These are phyloP conservation scores for Trypanosoma boissoni DNA, from an alignment of 208 protist genomes.

Conservation along the genomic window DNA sequence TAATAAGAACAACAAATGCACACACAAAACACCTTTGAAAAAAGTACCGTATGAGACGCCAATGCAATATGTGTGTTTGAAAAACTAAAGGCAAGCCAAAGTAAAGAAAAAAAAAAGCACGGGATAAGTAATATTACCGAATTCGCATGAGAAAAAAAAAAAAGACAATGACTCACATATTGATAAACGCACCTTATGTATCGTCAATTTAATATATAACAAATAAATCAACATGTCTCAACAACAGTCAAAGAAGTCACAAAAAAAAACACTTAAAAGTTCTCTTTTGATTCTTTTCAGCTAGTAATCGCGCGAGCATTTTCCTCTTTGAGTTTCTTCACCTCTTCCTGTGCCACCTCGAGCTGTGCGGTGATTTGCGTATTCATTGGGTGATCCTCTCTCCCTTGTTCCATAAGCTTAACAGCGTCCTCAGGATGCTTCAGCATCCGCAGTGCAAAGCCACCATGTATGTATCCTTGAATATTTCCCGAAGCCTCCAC, in stretches of 20 bases:
- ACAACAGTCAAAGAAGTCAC: constrained; percentile 8
- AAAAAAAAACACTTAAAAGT: constrained; percentile 1
- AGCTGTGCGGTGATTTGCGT: constrained; percentile 44
- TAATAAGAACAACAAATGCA: no score
- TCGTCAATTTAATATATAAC: no score
- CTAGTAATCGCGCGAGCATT: constrained; percentile 19
- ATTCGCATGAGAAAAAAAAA: no score
- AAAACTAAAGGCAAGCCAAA: no score
- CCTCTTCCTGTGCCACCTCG: constrained; percentile 40
- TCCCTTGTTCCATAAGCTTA: constrained; percentile 50
- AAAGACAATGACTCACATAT: no score
- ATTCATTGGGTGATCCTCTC: constrained; percentile 76
- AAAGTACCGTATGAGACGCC: no score
- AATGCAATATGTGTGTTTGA: no score
- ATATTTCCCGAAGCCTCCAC: constrained; percentile 66
- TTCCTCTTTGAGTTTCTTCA: constrained; percentile 30
- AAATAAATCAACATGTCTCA: constrained; percentile 2
- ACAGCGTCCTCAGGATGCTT: constrained; percentile 51
- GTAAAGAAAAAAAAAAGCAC: no score
- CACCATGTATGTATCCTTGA: constrained; percentile 82
- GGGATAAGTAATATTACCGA: no score
- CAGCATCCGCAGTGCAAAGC: constrained; percentile 63
- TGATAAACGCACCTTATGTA: no score
- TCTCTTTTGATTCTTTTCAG: constrained; percentile 7
- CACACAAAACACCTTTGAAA: no score